Evolutionary conservation across 2,329 filamentous ascomycete genomes (phyloP).

Genomic region (Lachnellula willkommii): DNA sequence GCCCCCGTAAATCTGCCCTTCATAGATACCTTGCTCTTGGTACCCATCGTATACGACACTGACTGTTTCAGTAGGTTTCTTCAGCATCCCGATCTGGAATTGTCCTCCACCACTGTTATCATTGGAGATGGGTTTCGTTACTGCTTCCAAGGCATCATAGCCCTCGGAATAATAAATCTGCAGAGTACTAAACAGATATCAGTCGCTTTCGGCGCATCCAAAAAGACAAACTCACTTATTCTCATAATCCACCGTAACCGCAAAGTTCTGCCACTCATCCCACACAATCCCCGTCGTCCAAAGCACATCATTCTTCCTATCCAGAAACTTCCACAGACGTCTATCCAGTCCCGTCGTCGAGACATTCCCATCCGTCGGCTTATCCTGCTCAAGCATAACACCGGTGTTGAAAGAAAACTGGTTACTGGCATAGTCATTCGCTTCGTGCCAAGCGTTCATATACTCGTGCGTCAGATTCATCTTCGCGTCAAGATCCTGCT

Average conservation of each 20-base stretch:
- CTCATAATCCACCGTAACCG: constrained; percentile 49
- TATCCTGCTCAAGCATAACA: constrained; percentile 41
- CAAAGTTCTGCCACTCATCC: constrained; percentile 55
- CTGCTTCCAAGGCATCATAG: constrained; percentile 39
- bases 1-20: constrained; percentile 47
- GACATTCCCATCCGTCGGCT: constrained; percentile 37
- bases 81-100: constrained; percentile 56
- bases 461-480: constrained; percentile 59
- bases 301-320: constrained; percentile 35
- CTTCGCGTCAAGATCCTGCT: constrained; percentile 45
- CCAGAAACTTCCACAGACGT: constrained; percentile 13
- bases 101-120: constrained; percentile 53
- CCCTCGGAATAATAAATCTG: constrained; percentile 53
- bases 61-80: constrained; percentile 44
- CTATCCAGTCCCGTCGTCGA: constrained; percentile 29
- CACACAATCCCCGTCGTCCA: constrained; percentile 39
- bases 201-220: not conserved
- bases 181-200: constrained; percentile 40
- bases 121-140: constrained; percentile 42
- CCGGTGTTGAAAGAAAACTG: constrained; percentile 53
- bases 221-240: constrained; percentile 40
- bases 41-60: constrained; percentile 44
- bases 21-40: constrained; percentile 44
- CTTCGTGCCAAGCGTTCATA: constrained; percentile 48
- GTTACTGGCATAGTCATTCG: constrained; percentile 43